Percentiles rank a stretch among this genome's conserved stretches.
These are phyloP conservation scores for Aspergillus sp. DNA, from an alignment of 2,329 filamentous ascomycete species.

Conservation along the genomic window DNA sequence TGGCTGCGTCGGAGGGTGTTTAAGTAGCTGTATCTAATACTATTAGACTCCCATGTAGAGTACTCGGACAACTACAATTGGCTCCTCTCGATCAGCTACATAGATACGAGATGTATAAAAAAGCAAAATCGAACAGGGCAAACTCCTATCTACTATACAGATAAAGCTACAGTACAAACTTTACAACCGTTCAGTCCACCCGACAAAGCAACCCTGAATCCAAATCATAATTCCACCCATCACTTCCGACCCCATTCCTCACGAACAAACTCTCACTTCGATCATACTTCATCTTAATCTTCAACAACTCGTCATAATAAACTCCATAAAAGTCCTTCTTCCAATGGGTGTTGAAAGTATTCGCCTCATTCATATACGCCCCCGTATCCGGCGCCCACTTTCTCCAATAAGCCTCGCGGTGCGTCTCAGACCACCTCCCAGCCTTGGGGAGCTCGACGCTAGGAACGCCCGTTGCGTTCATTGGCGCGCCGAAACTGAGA, in stretches of 20 bases:
- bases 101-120: background rate
- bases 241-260: constrained; percentile 14
- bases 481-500: constrained; percentile 18
- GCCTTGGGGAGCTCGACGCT: background rate
- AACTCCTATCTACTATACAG: background rate
- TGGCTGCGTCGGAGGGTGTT: constrained; percentile 44
- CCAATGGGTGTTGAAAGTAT: constrained; percentile 10
- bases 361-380: constrained; percentile 20
- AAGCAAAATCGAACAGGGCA: background rate
- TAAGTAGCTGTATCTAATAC: background rate
- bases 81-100: background rate
- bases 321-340: constrained; percentile 20
- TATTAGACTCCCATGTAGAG: background rate
- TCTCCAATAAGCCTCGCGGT: constrained; percentile 17
- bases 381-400: constrained; percentile 19
- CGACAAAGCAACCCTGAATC: constrained; percentile 12
- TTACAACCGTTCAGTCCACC: background rate
- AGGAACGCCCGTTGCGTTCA: constrained; percentile 6
- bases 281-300: constrained; percentile 24
- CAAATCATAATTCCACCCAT: constrained; percentile 16
- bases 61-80: background rate
- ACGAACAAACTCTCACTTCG: constrained; percentile 13
- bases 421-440: constrained; percentile 7
- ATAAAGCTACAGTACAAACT: background rate
- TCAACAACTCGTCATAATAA: constrained; percentile 20